Base-by-base conservation (phyloP, 805 yeast genomes). In the Candida cerambycidarum region DNA sequence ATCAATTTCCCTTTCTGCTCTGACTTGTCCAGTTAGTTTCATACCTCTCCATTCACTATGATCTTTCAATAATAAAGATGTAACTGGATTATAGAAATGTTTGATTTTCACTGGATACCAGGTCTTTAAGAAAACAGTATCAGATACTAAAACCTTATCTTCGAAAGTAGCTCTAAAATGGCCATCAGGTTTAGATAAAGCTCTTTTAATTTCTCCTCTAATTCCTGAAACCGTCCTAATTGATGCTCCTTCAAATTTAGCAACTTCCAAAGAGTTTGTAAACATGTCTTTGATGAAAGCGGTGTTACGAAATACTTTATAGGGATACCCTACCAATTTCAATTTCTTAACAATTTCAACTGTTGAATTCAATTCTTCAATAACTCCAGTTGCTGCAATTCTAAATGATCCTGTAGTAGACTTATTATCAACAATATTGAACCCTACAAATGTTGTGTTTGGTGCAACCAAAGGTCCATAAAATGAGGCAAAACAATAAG, bases 231-330 rank as follows among this genome's bases (percentile, higher is more conserved):
- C 99, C 0, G 99, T 95, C 63, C 89, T 85, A 59, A 93, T 89
- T 35, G 89, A 83, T 0, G 99, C 99, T 45, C 99, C 99, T 69
- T 93, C 99, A 59, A 93, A 93, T 61, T 89, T 87, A 30, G 98
- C 98, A 44, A 92, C 96, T 67, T 93, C 99, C 65, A 93, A 73
- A 0, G 95, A 78, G 46, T 93, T 83, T 19, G 85, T 74, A 63
- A 93, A 93, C 99, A 93, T 93, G 57, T 92, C 97, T 66, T 89
- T 92, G 58, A 93, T 84, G 62, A 95, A 93, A 1, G 99, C 99
- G 4, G 99, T 93, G 67, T 93, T 93, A 59, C 89, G 83, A 80
- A 84, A 92, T 37, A 93, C 80, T 73, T 93, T 90, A 64, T 85
- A 80, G 15, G 99, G 98, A 61, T 89, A 78, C 38, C 99, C 99